Evolutionary conservation across 75 land plant genomes (phyloP).

Genomic region (Picea sitchensis): DNA sequence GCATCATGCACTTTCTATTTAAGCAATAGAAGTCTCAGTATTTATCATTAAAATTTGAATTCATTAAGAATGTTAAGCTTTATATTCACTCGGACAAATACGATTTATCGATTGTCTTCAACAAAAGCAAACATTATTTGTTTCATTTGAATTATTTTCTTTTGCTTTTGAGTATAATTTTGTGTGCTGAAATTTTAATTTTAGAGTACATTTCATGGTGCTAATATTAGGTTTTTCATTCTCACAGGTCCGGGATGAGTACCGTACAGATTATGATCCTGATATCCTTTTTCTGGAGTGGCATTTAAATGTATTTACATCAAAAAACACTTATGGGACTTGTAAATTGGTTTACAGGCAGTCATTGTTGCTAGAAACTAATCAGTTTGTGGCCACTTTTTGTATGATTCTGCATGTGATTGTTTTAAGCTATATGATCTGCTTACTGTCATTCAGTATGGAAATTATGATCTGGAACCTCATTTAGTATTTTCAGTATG

Average conservation of each 20-base stretch:
- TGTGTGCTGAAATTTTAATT: too few relatives aligned
- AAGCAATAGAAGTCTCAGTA: too few relatives aligned
- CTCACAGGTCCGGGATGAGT: slow-evolving; percentile 96
- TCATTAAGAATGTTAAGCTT: neutral
- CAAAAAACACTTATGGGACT: neutral
- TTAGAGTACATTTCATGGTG: neutral
- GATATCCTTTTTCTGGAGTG: slow-evolving; percentile 74
- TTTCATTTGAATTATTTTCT: too few relatives aligned
- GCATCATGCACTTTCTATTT: neutral
- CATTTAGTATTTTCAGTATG: neutral
- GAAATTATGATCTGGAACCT: neutral
- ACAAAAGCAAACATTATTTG: too few relatives aligned
- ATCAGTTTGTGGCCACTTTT: neutral
- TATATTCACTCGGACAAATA: neutral
- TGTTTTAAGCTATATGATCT: neutral
- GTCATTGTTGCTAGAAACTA: neutral
- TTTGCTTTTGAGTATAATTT: too few relatives aligned
- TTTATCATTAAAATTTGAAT: neutral
- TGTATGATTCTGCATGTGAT: neutral
- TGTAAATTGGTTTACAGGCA: neutral
- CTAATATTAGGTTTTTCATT: neutral
- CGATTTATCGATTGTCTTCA: too few relatives aligned
- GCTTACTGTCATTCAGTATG: too few relatives aligned
- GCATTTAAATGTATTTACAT: neutral
- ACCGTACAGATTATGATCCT: slow-evolving; percentile 99